Evolutionary conservation across 495 filamentous ascomycete genomes (phyloP), one percentile per base, ranked within the genome.

Genomic region (Staphylotrichum longicolle): DNA sequence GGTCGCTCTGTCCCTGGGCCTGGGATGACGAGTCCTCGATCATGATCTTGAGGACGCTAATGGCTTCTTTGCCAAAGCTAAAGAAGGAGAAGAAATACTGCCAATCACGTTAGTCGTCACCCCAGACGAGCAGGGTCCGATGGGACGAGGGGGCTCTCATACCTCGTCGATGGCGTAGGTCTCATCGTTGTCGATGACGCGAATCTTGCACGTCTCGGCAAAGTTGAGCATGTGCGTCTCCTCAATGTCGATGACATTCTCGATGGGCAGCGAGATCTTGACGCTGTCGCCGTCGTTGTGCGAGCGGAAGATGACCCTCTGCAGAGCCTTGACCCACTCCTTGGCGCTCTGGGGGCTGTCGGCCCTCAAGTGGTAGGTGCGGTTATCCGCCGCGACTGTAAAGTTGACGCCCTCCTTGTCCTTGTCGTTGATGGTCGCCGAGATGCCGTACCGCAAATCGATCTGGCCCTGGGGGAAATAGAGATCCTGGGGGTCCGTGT

Each of bases 21-120:
- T 78, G 83, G 27, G 82, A 80, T 8, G 84, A 70, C 2, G 84
- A 80, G 58, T 87, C 88, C 60, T 89, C 86, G 1, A 94, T 84
- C 42, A 96, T 74, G 46, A 85, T 83, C 62, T 86, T 87, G 39
- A 98, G 75, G 27, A 94, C 83, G 49, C 86, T 83, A 57, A 96
- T 83, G 6, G 93, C 94, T 60, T 97, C 91, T 68, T 90, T 86
- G 7, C 91, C 91, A 54, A 86, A 89, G 63, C 85, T 88, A 69
- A 96, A 96, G 73, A 98, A 98, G 0, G 93, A 90, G 72, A 98
- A 98, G 70, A 93, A 98, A 72, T 97, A 96, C 90, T 95, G 61
- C 5, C 34, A n/a, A 6, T n/a, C 5, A 54, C 72, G 73, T 65
- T 48, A 57, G 48, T 14, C 41, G 45, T 4, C 14, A 35, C 12